Base-by-base conservation (phyloP, 2,329 filamentous ascomycete species). In the Paracorniculantispora psalliotae region DNA sequence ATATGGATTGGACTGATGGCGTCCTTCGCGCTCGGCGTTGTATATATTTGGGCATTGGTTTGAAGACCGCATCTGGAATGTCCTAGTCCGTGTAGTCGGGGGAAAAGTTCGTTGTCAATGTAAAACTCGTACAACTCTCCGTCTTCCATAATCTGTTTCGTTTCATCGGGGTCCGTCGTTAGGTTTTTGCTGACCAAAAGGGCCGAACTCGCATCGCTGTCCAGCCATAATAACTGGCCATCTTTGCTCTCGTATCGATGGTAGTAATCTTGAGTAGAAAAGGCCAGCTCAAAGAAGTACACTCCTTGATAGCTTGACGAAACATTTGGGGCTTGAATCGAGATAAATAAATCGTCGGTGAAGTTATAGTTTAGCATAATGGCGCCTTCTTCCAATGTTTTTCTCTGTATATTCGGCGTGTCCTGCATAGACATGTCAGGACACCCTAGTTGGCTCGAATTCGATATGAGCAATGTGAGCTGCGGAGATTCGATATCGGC, bases 51-150 rank as follows among this genome's bases (percentile, higher is more conserved):
- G 21, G 90, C 87, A 61, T 83, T 81, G 21, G 79, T 81, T 63
- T 81, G 79, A 50, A 97, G 75, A 1, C 91, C 94, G 69, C 94
- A 99, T 68, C 87, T 92, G 4, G 93, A 97, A 61, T 84, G 84
- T 59, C 85, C 81, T 57, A 99, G 68, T 0, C 94, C 94, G 35
- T 81, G 75, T 19, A 92, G 80, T 1, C 79, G 76, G 13, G 74
- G 76, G 60, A 84, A 78, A 5, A 86, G 81, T 37, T 77, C 73
- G 62, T 88, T 84, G 57, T 86, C 85, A 33, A 84, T 89, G 69
- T 92, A 97, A 67, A 99, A 82, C 25, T 85, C 84, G 69, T 90
- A 97, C 5, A 88, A 88, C 17, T 82, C 79, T 0, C 75, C 66
- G 13, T 73, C 56, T 67, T 78, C 62, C 66, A 88, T 78, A 28